phyloP scores from a whole-genome alignment of 306 rosid species.

The Fragaria ananassa region DNA sequence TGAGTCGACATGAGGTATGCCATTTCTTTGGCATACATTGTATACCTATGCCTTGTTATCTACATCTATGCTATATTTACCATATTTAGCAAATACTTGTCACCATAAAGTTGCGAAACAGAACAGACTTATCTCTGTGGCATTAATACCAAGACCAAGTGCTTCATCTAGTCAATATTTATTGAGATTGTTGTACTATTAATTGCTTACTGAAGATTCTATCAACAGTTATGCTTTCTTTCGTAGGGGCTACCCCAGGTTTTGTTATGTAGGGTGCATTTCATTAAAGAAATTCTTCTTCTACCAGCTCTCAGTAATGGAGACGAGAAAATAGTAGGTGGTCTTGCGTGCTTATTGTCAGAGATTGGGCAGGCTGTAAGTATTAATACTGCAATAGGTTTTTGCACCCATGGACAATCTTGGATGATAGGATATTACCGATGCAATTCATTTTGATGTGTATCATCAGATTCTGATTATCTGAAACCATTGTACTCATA shows the following conservation, averaged over 20 bases:
- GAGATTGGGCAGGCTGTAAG: conserved; percentile 98
- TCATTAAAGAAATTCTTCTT: conserved; percentile 77
- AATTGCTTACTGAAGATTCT: conserved; percentile 20
- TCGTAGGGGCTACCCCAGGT: conserved; percentile 86
- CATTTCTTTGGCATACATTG: neutral
- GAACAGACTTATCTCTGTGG: neutral
- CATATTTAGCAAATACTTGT: neutral
- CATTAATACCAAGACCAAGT: neutral
- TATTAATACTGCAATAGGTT: conserved; percentile 18
- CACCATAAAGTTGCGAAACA: neutral
- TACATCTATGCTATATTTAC: neutral
- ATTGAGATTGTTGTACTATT: neutral
- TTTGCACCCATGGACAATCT: neutral
- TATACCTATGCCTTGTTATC: neutral
- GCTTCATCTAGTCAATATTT: neutral
- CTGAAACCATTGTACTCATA: conserved; percentile 17
- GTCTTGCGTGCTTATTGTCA: conserved; percentile 88
- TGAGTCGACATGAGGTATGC: conserved; percentile 88
- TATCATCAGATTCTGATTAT: neutral
- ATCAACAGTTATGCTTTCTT: conserved; percentile 38
- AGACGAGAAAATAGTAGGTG: conserved; percentile 76
- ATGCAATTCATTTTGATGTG: neutral
- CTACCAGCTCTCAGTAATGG: conserved; percentile 75
- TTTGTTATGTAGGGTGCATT: conserved; percentile 75
- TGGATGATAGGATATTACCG: neutral